phyloP scores from a whole-genome alignment of 176 grass and related monocot species.

The Juncus effusus region DNA sequence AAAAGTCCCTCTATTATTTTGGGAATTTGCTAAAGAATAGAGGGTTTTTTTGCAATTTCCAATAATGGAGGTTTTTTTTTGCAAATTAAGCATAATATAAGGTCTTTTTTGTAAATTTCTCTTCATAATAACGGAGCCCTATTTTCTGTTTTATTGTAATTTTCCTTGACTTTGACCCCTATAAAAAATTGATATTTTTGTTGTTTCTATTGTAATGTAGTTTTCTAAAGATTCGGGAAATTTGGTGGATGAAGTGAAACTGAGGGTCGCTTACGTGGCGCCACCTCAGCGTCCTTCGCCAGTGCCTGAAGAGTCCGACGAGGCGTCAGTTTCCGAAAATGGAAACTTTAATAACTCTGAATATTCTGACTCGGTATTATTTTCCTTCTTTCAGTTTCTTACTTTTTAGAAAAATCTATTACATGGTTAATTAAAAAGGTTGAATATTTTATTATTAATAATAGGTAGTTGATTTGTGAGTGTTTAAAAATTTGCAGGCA shows the following conservation, averaged over 20 bases:
- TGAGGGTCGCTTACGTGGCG: constrained; percentile 67
- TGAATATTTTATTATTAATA: too few species aligned
- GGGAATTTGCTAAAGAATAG: neutral
- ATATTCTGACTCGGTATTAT: constrained; percentile 26
- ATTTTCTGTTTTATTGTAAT: constrained; percentile 6
- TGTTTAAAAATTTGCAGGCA: constrained; percentile 35
- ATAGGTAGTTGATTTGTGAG: constrained; percentile 20
- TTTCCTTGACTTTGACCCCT: neutral
- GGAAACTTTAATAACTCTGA: constrained; percentile 39
- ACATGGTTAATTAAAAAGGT: constrained; percentile 9
- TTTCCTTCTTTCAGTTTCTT: constrained; percentile 5
- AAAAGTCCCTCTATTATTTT: too few species aligned
- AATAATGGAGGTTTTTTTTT: too few species aligned
- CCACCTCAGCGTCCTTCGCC: constrained; percentile 67
- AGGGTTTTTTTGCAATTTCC: too few species aligned
- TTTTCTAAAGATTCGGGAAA: constrained; percentile 76
- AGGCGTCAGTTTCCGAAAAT: constrained; percentile 56
- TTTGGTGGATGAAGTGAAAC: constrained; percentile 72
- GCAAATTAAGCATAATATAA: too few species aligned
- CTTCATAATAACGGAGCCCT: neutral
- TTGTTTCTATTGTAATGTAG: constrained; percentile 37
- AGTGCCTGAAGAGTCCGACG: constrained; percentile 71
- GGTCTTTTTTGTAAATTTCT: too few species aligned
- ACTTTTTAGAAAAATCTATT: constrained; percentile 5
- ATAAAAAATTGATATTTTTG: neutral